A percentile compares a stretch with the other conserved stretches of the same genome.
These are phyloP conservation scores for Mycosphaerella sp. DNA, from an alignment of 2,329 filamentous ascomycete genomes.

Conservation along the genomic window DNA sequence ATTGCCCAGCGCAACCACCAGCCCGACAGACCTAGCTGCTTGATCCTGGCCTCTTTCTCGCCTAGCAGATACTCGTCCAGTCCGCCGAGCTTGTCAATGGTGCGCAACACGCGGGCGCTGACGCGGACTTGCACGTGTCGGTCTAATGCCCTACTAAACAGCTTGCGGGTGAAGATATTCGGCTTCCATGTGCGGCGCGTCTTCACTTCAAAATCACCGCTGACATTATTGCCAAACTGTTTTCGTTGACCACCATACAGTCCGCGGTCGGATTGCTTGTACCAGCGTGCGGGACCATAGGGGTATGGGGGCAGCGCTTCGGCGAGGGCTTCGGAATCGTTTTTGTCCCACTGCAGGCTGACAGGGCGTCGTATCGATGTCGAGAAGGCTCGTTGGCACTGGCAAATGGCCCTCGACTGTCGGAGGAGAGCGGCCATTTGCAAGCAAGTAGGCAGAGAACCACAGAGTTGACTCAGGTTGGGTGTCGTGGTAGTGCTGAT, in stretches of 20 bases:
- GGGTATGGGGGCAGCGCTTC: slow-evolving; percentile 53
- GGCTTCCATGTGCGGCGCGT: slow-evolving; percentile 67
- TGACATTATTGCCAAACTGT: slow-evolving; percentile 73
- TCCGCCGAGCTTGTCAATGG: slow-evolving; percentile 76
- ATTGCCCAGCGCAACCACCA: slow-evolving; percentile 87
- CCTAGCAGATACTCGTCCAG: slow-evolving; percentile 88
- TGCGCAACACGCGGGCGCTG: slow-evolving; percentile 57
- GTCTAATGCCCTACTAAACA: slow-evolving; percentile 59
- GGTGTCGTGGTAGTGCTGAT: not conserved
- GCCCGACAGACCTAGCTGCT: slow-evolving; percentile 79
- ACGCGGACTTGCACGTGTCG: slow-evolving; percentile 61
- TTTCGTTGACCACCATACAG: slow-evolving; percentile 56
- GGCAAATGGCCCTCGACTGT: slow-evolving; percentile 17
- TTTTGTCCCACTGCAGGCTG: slow-evolving; percentile 29
- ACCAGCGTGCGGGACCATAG: slow-evolving; percentile 61
- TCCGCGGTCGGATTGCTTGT: slow-evolving; percentile 68
- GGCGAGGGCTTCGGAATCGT: slow-evolving; percentile 28
- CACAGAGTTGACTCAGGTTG: not conserved
- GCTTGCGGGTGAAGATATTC: slow-evolving; percentile 61
- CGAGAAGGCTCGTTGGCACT: slow-evolving; percentile 29
- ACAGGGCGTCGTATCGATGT: slow-evolving; percentile 24
- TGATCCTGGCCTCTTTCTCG: slow-evolving; percentile 67
- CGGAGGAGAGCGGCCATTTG: slow-evolving; percentile 27
- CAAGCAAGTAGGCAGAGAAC: too few species aligned
- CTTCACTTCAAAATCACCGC: slow-evolving; percentile 61